A percentile compares a stretch with the other conserved stretches of the same genome.
phyloP scores from a whole-genome alignment of 208 protist genomes.

The Polymyxa betae region DNA sequence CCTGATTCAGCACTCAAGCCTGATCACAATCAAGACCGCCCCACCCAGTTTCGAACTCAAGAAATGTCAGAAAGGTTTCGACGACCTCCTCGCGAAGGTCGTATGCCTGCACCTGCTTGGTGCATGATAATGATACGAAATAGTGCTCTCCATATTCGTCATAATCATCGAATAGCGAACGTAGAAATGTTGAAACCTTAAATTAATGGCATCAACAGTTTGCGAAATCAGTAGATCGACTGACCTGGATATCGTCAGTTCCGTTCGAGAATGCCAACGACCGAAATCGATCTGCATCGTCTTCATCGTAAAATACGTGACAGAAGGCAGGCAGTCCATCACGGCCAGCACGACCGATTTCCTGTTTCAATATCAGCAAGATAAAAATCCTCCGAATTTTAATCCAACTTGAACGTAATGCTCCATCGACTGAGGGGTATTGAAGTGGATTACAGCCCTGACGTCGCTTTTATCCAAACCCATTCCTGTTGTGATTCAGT shows the following conservation, averaged over 20 bases:
- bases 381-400: not conserved
- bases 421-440: conserved; percentile 36
- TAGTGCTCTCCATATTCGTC: not conserved
- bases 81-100: conserved; percentile 14
- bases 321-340: conserved; percentile 2
- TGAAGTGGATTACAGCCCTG: conserved; percentile 42
- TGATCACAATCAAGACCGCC: not conserved
- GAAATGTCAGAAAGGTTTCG: conserved; percentile 31
- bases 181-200: not conserved
- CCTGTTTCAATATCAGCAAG: not conserved
- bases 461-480: conserved; percentile 50
- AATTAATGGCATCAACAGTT: not conserved
- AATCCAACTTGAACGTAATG: conserved; percentile 18
- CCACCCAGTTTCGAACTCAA: not conserved
- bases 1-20: not conserved
- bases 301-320: conserved; percentile 46
- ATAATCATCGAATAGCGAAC: not conserved
- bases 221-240: not conserved
- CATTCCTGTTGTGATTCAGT: not conserved
- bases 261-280: conserved; percentile 9
- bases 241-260: not conserved
- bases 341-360: conserved; percentile 30
- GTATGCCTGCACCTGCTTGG: not conserved
- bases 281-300: conserved; percentile 33
- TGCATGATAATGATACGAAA: not conserved